Base-by-base conservation (phyloP, 805 yeast species). In the Ogataea ramenticola region DNA sequence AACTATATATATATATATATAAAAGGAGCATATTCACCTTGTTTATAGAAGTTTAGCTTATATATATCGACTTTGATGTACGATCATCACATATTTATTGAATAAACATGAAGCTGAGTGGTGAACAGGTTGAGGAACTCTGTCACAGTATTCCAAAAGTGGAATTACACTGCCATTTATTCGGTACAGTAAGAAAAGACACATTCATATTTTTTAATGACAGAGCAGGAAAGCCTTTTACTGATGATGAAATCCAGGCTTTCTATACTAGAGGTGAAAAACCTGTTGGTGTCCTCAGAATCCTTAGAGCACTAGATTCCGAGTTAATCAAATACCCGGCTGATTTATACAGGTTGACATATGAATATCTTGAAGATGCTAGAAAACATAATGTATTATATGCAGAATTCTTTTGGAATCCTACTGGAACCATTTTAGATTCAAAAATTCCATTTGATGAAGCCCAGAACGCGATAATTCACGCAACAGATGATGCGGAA, bases 391-490 rank as follows among this genome's bases (percentile, higher is more conserved):
- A 59, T 41, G 55, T 60, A n/a, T 17, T 43, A 9, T 58, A 60
- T 43, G 45, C 55, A 29, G 65, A 60, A 47, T 51, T 60, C 37
- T 60, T 57, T 31, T 60, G 65, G 65, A 60, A 60, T 48, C 64
- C 65, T 11, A 59, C 65, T 1, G 65, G 65, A 10, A 57, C 63
- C 1, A 57, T 56, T 4, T 39, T 49, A 36, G 56, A 46, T 16
- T 59, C 64, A 8, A 48, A 52, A 30, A 60, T 60, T 32, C 54
- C 60, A 1, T 60, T 46, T 43, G 39, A 39, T 9, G 52, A 43
- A 4, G 64, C 65, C 1, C 65, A 60, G 40, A 44, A 40, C 3
- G 60, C 60, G 4, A 58, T 60, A 9, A 42, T 46, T 9, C 40
- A 46, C 8, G 65, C 65, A 17, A 55, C 58, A 26, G 47, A 42